Evolutionary conservation across 2,329 filamentous ascomycete genomes (phyloP), one percentile per base, ranked within the genome.

Genomic region (Stemphylium vesicarium): DNA sequence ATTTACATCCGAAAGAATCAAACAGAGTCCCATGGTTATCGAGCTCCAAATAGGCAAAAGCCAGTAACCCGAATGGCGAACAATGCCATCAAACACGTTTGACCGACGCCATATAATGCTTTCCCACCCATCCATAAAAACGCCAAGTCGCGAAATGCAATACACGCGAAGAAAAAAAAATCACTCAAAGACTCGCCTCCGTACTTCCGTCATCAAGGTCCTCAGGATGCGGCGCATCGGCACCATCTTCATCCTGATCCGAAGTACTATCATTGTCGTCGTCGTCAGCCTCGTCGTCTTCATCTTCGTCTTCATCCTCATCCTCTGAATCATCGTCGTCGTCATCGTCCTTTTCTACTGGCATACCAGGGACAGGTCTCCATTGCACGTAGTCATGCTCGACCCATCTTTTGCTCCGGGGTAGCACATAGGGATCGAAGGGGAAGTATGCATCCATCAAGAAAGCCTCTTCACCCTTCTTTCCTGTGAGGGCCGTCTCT

Each of bases 371-470:
- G 36, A 77, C 69, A 1, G 69, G 65, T 24, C 68, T 73, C 73
- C 73, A 77, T 53, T 72, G 60, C 10, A 75, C 69, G 50, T 77
- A 77, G 35, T 76, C 74, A 1, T 85, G 83, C 59, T 92, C 89
- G 11, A 99, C 79, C 96, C 95, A 98, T 55, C 87, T 84, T 75
- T 90, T 92, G 74, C 93, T 97, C 63, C 87, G 81, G 0, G 93
- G 93, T 44, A 99, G 80, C 68, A 94, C 89, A 75, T 98, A 99
- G 2, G 96, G 96, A 72, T 99, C 95, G 69, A 99, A 99, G 0
- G 95, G 95, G 70, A 98, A 99, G 74, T 96, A 97, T 0, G 92
- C 90, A 65, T 98, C 93, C 1, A 99, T 83, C 75, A 96, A 89
- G 68, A 94, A 88, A 68, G 87, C 89, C 59, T 88, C 87, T 63